Conservation (phyloP, 2,329 filamentous ascomycete species). For the Alternaria conjuncta region DNA sequence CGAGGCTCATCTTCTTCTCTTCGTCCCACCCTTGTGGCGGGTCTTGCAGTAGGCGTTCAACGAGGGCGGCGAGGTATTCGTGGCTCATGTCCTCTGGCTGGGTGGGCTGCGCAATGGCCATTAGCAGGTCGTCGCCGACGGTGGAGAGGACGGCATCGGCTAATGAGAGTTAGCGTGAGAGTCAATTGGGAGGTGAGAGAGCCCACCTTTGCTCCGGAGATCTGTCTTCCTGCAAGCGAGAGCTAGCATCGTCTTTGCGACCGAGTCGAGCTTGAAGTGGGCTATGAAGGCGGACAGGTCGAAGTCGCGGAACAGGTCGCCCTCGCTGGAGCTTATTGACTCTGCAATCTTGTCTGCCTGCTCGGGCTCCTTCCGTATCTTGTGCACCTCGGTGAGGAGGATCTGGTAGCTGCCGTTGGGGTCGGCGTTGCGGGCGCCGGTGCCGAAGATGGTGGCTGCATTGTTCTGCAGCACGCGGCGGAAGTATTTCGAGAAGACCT, state of each 20-base stretch:
- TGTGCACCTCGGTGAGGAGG: conserved; percentile 82
- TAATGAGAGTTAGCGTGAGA: conserved; percentile 50
- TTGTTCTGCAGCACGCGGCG: conserved; percentile 90
- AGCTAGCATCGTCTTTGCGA: conserved; percentile 86
- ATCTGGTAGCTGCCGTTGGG: conserved; percentile 84
- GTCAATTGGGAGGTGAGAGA: neutral
- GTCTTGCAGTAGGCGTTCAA: conserved; percentile 86
- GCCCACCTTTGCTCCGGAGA: conserved; percentile 84
- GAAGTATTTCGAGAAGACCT: conserved; percentile 96
- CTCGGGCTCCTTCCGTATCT: conserved; percentile 78
- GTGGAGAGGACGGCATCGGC: conserved; percentile 89
- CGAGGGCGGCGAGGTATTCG: conserved; percentile 75
- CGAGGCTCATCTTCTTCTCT: conserved; percentile 71
- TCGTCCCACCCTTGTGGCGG: conserved; percentile 87
- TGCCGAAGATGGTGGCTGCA: conserved; percentile 88
- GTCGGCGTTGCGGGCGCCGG: conserved; percentile 73
- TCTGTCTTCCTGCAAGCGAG: conserved; percentile 87
- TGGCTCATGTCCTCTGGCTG: conserved; percentile 71
- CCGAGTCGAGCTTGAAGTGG: conserved; percentile 89
- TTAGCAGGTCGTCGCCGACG: conserved; percentile 78
- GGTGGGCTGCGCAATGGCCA: conserved; percentile 70
- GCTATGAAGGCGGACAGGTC: conserved; percentile 95
- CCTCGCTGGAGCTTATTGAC: conserved; percentile 86
- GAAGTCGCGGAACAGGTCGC: conserved; percentile 94
- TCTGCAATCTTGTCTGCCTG: conserved; percentile 93